phyloP scores from a whole-genome alignment of 495 filamentous ascomycete genomes.

The Lepidopterella palustris region DNA sequence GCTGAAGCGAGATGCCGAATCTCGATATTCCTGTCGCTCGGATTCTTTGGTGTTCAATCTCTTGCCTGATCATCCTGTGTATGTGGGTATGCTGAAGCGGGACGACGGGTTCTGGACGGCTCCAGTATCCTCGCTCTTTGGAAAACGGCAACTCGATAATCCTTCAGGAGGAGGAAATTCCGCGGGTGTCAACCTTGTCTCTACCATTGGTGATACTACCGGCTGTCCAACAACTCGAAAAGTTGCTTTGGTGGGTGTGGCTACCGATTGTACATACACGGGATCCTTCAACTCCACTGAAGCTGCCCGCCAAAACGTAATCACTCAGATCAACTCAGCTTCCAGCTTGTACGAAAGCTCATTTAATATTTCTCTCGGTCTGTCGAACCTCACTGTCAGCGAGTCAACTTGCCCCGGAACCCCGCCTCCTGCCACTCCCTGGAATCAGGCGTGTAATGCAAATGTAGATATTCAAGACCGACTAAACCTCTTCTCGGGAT shows the following conservation, averaged over 20 bases:
- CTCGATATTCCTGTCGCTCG: constrained; percentile 50
- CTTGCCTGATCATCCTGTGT: constrained; percentile 59
- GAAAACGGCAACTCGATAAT: constrained; percentile 50
- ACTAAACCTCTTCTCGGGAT: constrained; percentile 79
- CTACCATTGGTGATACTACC: constrained; percentile 69
- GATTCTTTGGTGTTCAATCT: constrained; percentile 67
- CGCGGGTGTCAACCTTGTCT: constrained; percentile 73
- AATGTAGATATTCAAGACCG: constrained; percentile 67
- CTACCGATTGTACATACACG: constrained; percentile 86
- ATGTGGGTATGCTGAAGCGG: constrained; percentile 40
- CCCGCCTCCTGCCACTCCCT: constrained; percentile 57
- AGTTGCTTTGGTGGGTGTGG: constrained; percentile 86
- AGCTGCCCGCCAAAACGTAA: constrained; percentile 61
- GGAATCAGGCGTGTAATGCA: constrained; percentile 69
- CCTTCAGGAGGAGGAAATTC: constrained; percentile 60
- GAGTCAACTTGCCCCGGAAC: constrained; percentile 61
- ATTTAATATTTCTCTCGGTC: constrained; percentile 89
- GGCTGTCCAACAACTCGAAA: constrained; percentile 85
- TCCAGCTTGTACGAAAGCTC: constrained; percentile 79
- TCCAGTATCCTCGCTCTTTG: constrained; percentile 52
- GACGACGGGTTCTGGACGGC: constrained; percentile 47
- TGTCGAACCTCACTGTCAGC: constrained; percentile 76
- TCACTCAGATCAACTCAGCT: constrained; percentile 77
- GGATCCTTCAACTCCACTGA: constrained; percentile 57
- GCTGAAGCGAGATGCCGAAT: constrained; percentile 37